Evolutionary conservation across 106 monocot species (phyloP), one percentile per base, ranked within the genome.

Genomic region (Dioscorea alata): DNA sequence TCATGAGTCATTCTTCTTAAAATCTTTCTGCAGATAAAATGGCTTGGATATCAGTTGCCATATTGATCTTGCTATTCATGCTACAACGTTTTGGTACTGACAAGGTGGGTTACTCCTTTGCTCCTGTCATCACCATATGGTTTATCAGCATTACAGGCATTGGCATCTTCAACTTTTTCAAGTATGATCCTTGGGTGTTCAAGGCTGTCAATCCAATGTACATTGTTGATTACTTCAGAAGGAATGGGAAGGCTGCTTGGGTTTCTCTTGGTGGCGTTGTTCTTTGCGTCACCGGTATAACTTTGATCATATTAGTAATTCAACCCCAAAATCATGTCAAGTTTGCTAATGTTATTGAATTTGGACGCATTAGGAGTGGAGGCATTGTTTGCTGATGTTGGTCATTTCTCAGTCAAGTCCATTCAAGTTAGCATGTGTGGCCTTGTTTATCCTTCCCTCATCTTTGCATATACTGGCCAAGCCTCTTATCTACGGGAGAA

Each of bases 61-160:
- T 69, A 13, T 20, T 69, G 57, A 32, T 69, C 33, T 6, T 61
- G 13, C 71, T 71, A 23, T 71, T 71, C 60, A 33, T 61, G 15
- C 2, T 18, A 5, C 60, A 71, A 22, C 60, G 35, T 42, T 60
- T 71, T 23, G 60, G 59, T 12, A 71, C 71, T 12, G 49, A 71
- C 4, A 71, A 49, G 56, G 71, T 71, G 8, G 71, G 71, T 23
- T 71, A 71, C 22, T 60, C 71, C 28, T 71, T 71, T 42, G 59
- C 71, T 22, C 71, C 71, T 9, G 25, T 61, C 23, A 60, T 71
- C 21, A 28, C 33, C 21, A 15, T 71, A 12, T 71, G 71, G 71
- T 59, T 48, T 22, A 4, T 48, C 59, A 24, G 48, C 48, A 71
- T 48, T 49, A 49, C 21, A 2, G 13, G 25, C 24, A 49, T 61